Evolutionary conservation across 352 stramenopile genomes (phyloP).

Genomic region (Globisporangium iwayamae): DNA sequence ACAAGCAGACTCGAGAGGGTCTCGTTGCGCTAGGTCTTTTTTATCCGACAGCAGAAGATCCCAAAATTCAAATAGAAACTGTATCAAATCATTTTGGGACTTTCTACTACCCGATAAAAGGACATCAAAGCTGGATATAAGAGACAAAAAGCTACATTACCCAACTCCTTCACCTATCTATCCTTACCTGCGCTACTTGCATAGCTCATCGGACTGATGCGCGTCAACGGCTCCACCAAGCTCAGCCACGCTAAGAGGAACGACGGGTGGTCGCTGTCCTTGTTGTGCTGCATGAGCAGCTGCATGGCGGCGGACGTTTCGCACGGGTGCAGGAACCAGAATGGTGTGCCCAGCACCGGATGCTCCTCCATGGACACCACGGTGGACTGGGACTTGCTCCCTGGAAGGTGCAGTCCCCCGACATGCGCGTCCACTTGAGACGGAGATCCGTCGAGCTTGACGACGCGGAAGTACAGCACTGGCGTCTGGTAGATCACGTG

Average conservation of each 20-base stretch:
- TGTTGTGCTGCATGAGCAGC: constrained; percentile 32
- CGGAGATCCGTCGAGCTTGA: constrained; percentile 36
- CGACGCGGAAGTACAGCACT: constrained; percentile 63
- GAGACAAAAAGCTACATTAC: background rate
- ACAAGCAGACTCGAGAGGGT: too few relatives aligned
- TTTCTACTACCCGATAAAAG: background rate
- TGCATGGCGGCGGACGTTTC: constrained; percentile 69
- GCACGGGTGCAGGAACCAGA: constrained; percentile 75
- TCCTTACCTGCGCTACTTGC: background rate
- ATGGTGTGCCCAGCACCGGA: constrained; percentile 58
- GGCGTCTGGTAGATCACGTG: constrained; percentile 73
- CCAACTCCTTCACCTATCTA: background rate
- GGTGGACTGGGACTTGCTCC: constrained; percentile 23
- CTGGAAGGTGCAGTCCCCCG: constrained; percentile 28
- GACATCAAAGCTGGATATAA: background rate
- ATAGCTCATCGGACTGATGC: constrained; percentile 22
- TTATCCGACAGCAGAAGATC: too few relatives aligned
- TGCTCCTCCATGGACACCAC: constrained; percentile 72
- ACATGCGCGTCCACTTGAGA: constrained; percentile 21
- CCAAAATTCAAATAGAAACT: too few relatives aligned
- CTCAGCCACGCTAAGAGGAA: constrained; percentile 76
- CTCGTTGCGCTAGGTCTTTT: too few relatives aligned
- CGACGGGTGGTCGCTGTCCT: constrained; percentile 6
- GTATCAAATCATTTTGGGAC: background rate
- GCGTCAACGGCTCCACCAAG: constrained; percentile 64